Percentiles rank a stretch among this genome's conserved stretches.
phyloP scores from a whole-genome alignment of 1,284 basidiomycete species.

The Exobasidium cylindrosporum region DNA sequence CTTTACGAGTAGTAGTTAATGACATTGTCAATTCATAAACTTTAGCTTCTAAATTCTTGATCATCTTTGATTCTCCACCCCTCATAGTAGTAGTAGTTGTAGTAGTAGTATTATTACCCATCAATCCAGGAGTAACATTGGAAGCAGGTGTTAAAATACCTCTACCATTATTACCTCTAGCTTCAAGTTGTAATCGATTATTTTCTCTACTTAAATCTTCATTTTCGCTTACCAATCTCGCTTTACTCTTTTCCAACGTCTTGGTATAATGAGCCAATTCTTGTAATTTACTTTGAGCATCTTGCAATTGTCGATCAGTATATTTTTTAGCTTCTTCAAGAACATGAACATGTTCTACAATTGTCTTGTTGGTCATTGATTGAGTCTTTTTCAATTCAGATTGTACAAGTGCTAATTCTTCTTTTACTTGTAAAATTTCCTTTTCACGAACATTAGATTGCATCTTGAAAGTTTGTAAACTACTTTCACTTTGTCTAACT shows the following conservation, averaged over 20 bases:
- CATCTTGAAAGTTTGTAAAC: slow-evolving; percentile 64
- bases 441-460: slow-evolving; percentile 70
- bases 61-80: slow-evolving; percentile 19
- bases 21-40: slow-evolving; percentile 57
- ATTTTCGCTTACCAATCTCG: slow-evolving; percentile 72
- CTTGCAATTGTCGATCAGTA: slow-evolving; percentile 84
- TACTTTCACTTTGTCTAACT: slow-evolving; percentile 64
- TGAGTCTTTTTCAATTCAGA: slow-evolving; percentile 58
- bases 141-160: slow-evolving; percentile 20
- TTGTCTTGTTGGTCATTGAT: slow-evolving; percentile 89
- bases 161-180: not conserved
- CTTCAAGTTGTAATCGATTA: slow-evolving; percentile 59
- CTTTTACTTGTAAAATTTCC: slow-evolving; percentile 75
- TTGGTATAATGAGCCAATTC: slow-evolving; percentile 73
- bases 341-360: slow-evolving; percentile 97
- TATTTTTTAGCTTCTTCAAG: slow-evolving; percentile 94
- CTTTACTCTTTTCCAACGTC: slow-evolving; percentile 77
- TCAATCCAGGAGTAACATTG: slow-evolving; percentile 13
- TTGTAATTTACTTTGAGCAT: slow-evolving; percentile 73
- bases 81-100: too few species aligned
- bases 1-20: slow-evolving; percentile 35
- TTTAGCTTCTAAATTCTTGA: slow-evolving; percentile 64
- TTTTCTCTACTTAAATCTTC: slow-evolving; percentile 78
- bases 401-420: slow-evolving; percentile 68
- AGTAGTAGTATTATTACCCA: not conserved